These are phyloP conservation scores for Umbelopsis ramanniana DNA, from an alignment of 192 early-diverging fungal species.

Conservation along the genomic window DNA sequence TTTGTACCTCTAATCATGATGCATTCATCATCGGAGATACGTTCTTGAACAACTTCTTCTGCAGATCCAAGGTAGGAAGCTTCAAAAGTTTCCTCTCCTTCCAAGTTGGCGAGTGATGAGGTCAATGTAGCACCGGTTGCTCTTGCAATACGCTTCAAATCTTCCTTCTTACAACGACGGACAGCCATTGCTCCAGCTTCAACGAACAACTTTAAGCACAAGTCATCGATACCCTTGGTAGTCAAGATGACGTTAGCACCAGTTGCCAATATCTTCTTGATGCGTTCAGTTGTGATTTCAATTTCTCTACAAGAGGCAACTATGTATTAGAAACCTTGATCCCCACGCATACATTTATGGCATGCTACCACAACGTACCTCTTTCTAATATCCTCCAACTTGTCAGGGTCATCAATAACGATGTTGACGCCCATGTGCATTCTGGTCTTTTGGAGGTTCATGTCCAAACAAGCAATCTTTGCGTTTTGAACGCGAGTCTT, in stretches of 20 bases:
- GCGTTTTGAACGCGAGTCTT: slow-evolving; percentile 84
- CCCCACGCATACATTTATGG: neutral
- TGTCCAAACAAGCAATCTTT: slow-evolving; percentile 97
- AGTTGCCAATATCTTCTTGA: slow-evolving; percentile 91
- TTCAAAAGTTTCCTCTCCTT: slow-evolving; percentile 98
- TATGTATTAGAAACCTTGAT: neutral
- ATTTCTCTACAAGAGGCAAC: slow-evolving; percentile 70
- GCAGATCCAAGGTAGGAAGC: slow-evolving; percentile 85
- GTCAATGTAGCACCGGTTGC: slow-evolving; percentile 95
- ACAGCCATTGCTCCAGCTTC: slow-evolving; percentile 98
- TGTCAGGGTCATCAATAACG: slow-evolving; percentile 97
- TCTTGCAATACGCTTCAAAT: slow-evolving; percentile 96
- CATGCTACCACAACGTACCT: slow-evolving; percentile 47
- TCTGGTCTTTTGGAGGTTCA: slow-evolving; percentile 97
- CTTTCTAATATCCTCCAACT: slow-evolving; percentile 95
- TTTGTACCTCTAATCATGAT: slow-evolving; percentile 95
- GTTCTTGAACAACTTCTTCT: slow-evolving; percentile 96
- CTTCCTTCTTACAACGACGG: slow-evolving; percentile 95
- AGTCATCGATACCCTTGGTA: slow-evolving; percentile 98
- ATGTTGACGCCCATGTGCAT: slow-evolving; percentile 99
- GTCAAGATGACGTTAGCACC: slow-evolving; percentile 98
- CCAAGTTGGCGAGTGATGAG: slow-evolving; percentile 94
- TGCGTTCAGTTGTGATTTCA: slow-evolving; percentile 95
- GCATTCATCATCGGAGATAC: slow-evolving; percentile 97
- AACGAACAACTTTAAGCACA: slow-evolving; percentile 98